phyloP scores from a whole-genome alignment of 2,329 filamentous ascomycete genomes.

The Trichophyton equinum region DNA sequence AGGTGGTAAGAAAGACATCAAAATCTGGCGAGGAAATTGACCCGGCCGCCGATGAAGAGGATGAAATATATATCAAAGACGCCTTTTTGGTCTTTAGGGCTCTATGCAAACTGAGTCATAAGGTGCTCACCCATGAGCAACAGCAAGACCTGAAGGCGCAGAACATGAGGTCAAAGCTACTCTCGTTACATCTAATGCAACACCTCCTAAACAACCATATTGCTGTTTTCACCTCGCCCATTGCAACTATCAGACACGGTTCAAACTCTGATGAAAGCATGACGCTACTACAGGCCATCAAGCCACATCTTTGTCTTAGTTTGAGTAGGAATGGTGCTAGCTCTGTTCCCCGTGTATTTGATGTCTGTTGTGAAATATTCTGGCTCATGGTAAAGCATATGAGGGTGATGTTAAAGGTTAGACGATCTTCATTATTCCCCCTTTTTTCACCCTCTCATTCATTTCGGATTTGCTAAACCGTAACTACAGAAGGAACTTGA shows the following conservation, averaged over 20 bases:
- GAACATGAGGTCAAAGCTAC: slow-evolving; percentile 91
- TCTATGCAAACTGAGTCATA: slow-evolving; percentile 94
- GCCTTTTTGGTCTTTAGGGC: slow-evolving; percentile 94
- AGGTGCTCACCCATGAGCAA: slow-evolving; percentile 76
- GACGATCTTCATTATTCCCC: not conserved
- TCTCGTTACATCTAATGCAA: slow-evolving; percentile 91
- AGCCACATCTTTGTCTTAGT: slow-evolving; percentile 91
- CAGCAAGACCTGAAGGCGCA: slow-evolving; percentile 86
- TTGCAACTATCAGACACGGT: slow-evolving; percentile 84
- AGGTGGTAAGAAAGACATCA: slow-evolving; percentile 33
- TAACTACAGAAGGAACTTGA: slow-evolving; percentile 73
- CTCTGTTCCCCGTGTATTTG: slow-evolving; percentile 81
- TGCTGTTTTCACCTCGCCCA: slow-evolving; percentile 74
- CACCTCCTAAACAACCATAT: slow-evolving; percentile 92
- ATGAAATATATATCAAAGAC: slow-evolving; percentile 94
- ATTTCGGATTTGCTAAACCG: slow-evolving; percentile 12
- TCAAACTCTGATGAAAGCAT: slow-evolving; percentile 72
- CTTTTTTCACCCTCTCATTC: not conserved
- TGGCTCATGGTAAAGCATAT: slow-evolving; percentile 94
- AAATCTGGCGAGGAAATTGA: slow-evolving; percentile 33
- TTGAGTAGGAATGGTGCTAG: slow-evolving; percentile 91
- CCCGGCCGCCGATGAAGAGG: slow-evolving; percentile 49
- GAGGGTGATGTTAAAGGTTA: slow-evolving; percentile 83
- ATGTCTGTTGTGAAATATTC: slow-evolving; percentile 93
- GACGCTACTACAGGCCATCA: slow-evolving; percentile 84